Evolutionary conservation across 768 basidiomycete genomes (phyloP).

Genomic region (Fibroporia radiculosa): DNA sequence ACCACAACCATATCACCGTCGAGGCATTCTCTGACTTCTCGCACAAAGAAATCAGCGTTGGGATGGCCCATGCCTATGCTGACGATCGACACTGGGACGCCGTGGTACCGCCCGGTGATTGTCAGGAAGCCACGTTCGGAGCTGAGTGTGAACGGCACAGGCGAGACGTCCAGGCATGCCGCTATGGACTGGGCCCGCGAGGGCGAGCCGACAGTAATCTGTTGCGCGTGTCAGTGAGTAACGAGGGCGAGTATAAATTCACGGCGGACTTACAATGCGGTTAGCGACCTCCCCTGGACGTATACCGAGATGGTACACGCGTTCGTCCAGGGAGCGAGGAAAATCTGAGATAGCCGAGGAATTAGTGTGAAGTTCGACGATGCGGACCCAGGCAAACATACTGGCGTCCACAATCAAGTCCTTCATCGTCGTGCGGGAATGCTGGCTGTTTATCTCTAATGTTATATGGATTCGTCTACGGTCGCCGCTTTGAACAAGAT

Average conservation of each 20-base stretch:
- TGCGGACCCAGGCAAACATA: constrained; percentile 18
- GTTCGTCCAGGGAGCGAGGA: constrained; percentile 62
- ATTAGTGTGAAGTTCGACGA: not conserved
- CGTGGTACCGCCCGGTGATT: constrained; percentile 34
- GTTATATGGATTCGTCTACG: too few relatives aligned
- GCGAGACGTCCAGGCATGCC: constrained; percentile 49
- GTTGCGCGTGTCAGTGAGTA: too few relatives aligned
- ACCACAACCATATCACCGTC: constrained; percentile 51
- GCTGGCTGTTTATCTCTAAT: too few relatives aligned
- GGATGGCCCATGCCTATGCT: constrained; percentile 81
- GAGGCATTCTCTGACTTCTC: constrained; percentile 70
- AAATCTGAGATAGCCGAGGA: constrained; percentile 45
- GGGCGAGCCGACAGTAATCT: constrained; percentile 73
- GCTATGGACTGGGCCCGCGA: constrained; percentile 58
- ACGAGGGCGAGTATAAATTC: too few relatives aligned
- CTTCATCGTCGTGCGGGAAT: too few relatives aligned
- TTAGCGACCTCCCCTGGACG: constrained; percentile 74
- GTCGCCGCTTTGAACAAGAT: too few relatives aligned
- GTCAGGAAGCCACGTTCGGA: constrained; percentile 68
- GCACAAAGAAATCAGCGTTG: constrained; percentile 81
- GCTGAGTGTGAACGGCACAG: constrained; percentile 50
- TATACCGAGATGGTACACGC: constrained; percentile 76
- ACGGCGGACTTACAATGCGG: constrained; percentile 47
- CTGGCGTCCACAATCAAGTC: constrained; percentile 59
- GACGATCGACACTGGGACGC: constrained; percentile 59